Conservation (phyloP, 2,329 filamentous ascomycete species). For the Scytalidium sp. region DNA sequence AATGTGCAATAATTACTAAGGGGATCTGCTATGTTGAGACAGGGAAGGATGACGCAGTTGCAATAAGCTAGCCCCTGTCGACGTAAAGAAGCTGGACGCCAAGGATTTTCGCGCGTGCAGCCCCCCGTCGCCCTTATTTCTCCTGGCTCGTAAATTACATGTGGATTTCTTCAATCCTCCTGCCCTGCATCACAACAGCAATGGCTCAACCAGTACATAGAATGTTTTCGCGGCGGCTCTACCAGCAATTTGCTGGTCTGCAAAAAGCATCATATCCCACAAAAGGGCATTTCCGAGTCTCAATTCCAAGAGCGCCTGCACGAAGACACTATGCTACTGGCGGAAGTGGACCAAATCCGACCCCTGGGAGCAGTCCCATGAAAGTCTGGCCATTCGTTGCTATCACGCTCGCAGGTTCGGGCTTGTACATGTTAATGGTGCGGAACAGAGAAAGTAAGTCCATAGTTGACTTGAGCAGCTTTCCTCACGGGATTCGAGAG, state of each 20-base stretch:
- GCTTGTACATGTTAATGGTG: constrained; percentile 48
- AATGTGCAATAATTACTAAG: no score
- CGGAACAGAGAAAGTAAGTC: constrained; percentile 38
- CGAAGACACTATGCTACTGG: constrained; percentile 25
- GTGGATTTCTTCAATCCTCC: not conserved
- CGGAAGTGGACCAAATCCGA: constrained; percentile 23
- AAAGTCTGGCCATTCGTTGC: constrained; percentile 34
- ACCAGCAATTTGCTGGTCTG: constrained; percentile 16
- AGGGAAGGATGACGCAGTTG: not conserved
- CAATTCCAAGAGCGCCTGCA: constrained; percentile 8
- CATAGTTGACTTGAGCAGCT: constrained; percentile 1
- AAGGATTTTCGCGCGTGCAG: not conserved
- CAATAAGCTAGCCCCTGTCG: not conserved
- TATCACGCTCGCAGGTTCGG: constrained; percentile 44
- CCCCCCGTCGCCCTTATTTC: not conserved
- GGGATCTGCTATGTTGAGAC: not conserved
- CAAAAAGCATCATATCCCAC: constrained; percentile 13
- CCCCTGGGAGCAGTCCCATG: constrained; percentile 27
- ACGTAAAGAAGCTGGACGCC: not conserved
- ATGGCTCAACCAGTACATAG: constrained; percentile 24
- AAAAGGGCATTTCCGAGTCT: constrained; percentile 14
- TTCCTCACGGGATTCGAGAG: constrained; percentile 15
- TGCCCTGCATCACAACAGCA: not conserved
- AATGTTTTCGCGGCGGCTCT: constrained; percentile 21
- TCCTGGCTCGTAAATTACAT: no score